Conservation (phyloP, 2,329 filamentous ascomycete genomes). For the Penicillium sclerotiorum region DNA sequence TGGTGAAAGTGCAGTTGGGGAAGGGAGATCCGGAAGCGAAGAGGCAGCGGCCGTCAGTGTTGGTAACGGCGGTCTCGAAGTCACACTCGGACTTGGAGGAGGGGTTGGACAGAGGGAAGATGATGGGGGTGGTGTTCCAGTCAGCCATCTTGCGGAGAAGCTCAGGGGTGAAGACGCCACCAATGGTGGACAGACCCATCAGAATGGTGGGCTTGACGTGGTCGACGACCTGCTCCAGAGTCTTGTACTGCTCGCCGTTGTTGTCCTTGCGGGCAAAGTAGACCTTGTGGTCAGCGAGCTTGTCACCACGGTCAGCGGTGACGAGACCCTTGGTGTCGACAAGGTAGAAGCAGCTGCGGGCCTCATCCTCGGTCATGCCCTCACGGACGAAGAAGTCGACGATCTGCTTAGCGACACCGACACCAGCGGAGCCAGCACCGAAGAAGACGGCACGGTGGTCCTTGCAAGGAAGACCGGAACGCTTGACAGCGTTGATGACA, state of each 20-base stretch:
- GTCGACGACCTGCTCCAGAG: constrained; percentile 86
- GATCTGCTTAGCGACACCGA: constrained; percentile 96
- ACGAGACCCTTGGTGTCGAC: constrained; percentile 97
- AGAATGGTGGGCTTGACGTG: constrained; percentile 94
- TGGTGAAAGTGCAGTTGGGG: constrained; percentile 69
- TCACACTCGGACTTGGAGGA: constrained; percentile 97
- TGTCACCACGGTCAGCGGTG: constrained; percentile 88
- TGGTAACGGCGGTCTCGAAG: constrained; percentile 86
- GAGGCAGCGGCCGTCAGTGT: constrained; percentile 88
- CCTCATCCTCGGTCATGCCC: constrained; percentile 83
- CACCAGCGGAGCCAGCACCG: constrained; percentile 91
- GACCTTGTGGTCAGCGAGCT: constrained; percentile 82
- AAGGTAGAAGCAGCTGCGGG: constrained; percentile 91
- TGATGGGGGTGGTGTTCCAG: constrained; percentile 77
- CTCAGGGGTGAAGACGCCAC: constrained; percentile 88
- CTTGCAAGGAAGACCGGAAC: constrained; percentile 79
- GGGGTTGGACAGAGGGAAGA: constrained; percentile 96
- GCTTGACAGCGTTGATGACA: constrained; percentile 74
- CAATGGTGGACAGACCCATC: constrained; percentile 91
- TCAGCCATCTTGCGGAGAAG: constrained; percentile 68
- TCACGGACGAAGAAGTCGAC: constrained; percentile 95
- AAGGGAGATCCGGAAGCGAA: constrained; percentile 97
- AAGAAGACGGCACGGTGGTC: constrained; percentile 96
- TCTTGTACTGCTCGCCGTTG: constrained; percentile 68
- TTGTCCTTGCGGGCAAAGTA: constrained; percentile 70